Evolutionary conservation across 208 protist genomes (phyloP).

Genomic region (Leishmania guyanensis): DNA sequence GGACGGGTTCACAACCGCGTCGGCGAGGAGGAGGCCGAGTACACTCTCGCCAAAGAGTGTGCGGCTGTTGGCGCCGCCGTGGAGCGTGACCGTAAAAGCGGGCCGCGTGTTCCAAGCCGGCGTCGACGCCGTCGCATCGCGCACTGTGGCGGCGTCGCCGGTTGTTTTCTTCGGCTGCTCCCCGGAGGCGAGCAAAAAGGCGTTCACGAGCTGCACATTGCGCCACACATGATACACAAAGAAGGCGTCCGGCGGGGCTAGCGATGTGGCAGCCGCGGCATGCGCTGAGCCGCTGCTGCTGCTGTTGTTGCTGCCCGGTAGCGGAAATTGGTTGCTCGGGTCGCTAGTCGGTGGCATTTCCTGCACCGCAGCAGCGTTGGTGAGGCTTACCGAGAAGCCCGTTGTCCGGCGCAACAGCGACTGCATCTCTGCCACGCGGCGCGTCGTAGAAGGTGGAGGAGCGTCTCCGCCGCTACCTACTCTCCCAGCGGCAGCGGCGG

Average conservation of each 20-base stretch:
- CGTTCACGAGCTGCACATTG: constrained; percentile 97
- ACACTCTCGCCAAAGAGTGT: constrained; percentile 85
- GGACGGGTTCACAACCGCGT: constrained; percentile 96
- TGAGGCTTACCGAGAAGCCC: constrained; percentile 79
- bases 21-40: constrained; percentile 90
- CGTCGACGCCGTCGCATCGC: not conserved
- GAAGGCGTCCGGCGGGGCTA: constrained; percentile 96
- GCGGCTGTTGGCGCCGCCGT: constrained; percentile 78
- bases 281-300: not conserved
- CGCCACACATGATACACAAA: constrained; percentile 98
- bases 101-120: constrained; percentile 24
- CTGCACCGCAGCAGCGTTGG: constrained; percentile 42
- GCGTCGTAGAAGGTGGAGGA: not conserved
- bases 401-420: constrained; percentile 91
- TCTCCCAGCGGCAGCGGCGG: not conserved
- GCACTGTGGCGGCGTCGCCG: not conserved
- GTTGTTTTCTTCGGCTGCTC: not conserved
- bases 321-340: constrained; percentile 23
- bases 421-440: constrained; percentile 64
- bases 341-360: constrained; percentile 40
- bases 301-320: not conserved
- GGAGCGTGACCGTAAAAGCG: constrained; percentile 44
- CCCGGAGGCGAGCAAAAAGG: constrained; percentile 55
- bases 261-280: not conserved
- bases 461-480: not conserved